Evolutionary conservation across 2,329 filamentous ascomycete genomes (phyloP).

Genomic region (Alternaria atra): DNA sequence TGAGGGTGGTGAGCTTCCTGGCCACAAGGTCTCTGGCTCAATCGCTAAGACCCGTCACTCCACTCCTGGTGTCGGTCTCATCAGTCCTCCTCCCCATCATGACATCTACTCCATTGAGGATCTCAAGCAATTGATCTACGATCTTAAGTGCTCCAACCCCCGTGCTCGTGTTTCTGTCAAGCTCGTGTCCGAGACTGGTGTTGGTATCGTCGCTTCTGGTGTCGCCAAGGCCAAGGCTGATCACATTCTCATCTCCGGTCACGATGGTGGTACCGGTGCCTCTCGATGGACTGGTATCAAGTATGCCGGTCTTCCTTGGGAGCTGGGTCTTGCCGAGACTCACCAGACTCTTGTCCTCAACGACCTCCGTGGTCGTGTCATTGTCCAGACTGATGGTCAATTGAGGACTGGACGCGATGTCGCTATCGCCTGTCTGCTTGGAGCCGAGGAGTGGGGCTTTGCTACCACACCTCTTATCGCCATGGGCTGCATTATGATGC

Average conservation of each 20-base stretch:
- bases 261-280: constrained; percentile 95
- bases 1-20: constrained; percentile 95
- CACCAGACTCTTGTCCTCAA: constrained; percentile 97
- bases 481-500: constrained; percentile 96
- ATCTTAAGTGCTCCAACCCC: constrained; percentile 95
- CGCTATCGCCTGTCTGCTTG: constrained; percentile 91
- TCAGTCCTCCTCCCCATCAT: constrained; percentile 95
- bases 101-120: constrained; percentile 99
- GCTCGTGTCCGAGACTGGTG: constrained; percentile 95
- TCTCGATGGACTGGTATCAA: constrained; percentile 99
- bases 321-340: constrained; percentile 94
- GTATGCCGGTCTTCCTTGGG: constrained; percentile 96
- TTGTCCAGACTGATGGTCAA: constrained; percentile 96
- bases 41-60: constrained; percentile 96
- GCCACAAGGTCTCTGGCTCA: constrained; percentile 93
- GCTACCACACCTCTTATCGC: constrained; percentile 94
- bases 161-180: constrained; percentile 94
- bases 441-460: constrained; percentile 98
- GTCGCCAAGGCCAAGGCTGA: constrained; percentile 97
- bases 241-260: constrained; percentile 94
- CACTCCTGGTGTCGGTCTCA: constrained; percentile 93
- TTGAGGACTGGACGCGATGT: constrained; percentile 91
- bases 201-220: constrained; percentile 96
- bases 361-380: constrained; percentile 91
- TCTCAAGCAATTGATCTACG: constrained; percentile 96